These are phyloP conservation scores for Zygnema circumcarinatum DNA, from an alignment of 139 green algal species.

Conservation along the genomic window DNA sequence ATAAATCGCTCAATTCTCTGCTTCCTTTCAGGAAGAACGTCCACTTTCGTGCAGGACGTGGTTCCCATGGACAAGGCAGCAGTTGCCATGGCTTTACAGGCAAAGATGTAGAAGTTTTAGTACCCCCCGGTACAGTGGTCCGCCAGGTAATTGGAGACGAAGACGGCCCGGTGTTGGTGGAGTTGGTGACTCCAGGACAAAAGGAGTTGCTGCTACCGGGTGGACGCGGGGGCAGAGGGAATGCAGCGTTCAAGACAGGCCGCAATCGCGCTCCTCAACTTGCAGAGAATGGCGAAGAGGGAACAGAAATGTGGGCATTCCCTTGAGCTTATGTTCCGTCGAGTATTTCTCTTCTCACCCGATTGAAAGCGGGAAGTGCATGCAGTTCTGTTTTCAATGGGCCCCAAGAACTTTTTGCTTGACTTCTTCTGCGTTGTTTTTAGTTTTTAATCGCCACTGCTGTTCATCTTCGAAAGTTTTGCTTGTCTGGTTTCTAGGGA, in stretches of 20 bases:
- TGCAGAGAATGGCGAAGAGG: conserved; percentile 77
- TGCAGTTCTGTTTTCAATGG: too few species aligned
- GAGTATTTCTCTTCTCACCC: too few species aligned
- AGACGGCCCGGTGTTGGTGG: conserved; percentile 68
- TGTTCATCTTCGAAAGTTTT: too few species aligned
- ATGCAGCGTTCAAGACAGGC: conserved; percentile 89
- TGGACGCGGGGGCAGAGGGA: conserved; percentile 89
- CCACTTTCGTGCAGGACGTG: conserved; percentile 67
- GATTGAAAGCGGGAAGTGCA: too few species aligned
- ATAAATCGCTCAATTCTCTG: conserved; percentile 49
- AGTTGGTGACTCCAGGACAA: conserved; percentile 78
- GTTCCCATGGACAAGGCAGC: conserved; percentile 69
- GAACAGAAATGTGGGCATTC: conserved; percentile 45
- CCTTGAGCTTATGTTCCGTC: conserved; percentile 28
- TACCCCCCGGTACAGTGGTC: conserved; percentile 72
- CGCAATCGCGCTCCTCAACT: conserved; percentile 84
- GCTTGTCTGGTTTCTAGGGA: too few species aligned
- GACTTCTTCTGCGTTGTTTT: too few species aligned
- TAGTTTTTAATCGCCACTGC: too few species aligned
- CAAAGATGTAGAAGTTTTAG: conserved; percentile 79
- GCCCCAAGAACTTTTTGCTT: too few species aligned
- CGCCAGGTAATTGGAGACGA: conserved; percentile 24
- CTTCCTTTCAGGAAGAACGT: conserved; percentile 63
- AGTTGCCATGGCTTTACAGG: conserved; percentile 78
- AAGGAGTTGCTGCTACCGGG: conserved; percentile 79